Evolutionary conservation across 345 rosid species (phyloP).

Genomic region (Salix suchowensis): DNA sequence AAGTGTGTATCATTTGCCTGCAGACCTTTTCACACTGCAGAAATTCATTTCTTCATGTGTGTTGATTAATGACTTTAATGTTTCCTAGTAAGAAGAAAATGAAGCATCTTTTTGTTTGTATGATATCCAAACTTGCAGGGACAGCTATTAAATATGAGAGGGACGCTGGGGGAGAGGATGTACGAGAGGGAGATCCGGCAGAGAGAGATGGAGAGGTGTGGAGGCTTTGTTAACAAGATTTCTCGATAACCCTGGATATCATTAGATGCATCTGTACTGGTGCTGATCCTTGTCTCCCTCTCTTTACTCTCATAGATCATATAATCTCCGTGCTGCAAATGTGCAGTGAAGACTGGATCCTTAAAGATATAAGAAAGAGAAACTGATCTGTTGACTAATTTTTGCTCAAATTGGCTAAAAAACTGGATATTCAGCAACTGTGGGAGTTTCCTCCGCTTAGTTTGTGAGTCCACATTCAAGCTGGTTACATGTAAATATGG

Average conservation of each 20-base stretch:
- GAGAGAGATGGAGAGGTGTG: too few relatives aligned
- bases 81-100: too few relatives aligned
- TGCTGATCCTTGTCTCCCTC: neutral
- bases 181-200: too few relatives aligned
- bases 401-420: neutral
- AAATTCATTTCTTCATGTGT: too few relatives aligned
- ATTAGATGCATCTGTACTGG: neutral
- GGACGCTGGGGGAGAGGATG: too few relatives aligned
- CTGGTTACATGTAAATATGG: neutral
- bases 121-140: too few relatives aligned
- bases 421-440: neutral
- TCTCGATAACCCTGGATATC: neutral
- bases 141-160: too few relatives aligned
- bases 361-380: neutral
- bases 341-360: neutral
- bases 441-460: neutral
- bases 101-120: too few relatives aligned
- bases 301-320: neutral
- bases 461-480: neutral
- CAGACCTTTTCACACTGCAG: too few relatives aligned
- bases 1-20: too few relatives aligned
- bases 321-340: neutral
- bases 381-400: neutral
- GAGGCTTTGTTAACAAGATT: too few relatives aligned
- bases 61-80: too few relatives aligned